Conservation (phyloP, 2,329 filamentous ascomycete genomes). For the Madurella mycetomatis region DNA sequence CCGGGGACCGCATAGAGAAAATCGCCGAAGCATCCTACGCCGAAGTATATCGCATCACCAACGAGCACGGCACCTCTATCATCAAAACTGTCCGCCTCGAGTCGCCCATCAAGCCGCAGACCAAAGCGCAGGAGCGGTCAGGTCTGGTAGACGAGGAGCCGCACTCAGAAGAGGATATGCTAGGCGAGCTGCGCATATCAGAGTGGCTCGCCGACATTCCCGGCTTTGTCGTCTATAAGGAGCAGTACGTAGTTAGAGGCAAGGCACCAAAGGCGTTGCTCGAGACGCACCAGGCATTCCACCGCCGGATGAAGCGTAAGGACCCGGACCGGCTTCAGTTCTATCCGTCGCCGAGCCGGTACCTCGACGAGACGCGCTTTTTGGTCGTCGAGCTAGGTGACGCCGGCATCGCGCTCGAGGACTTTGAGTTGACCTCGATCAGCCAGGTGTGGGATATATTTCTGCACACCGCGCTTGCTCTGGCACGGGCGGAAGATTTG, state of each 20-base stretch:
- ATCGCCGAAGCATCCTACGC: conserved; percentile 65
- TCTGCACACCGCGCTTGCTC: conserved; percentile 54
- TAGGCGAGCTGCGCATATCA: conserved; percentile 58
- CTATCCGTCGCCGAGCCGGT: conserved; percentile 58
- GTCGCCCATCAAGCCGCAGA: conserved; percentile 55
- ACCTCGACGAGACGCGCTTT: conserved; percentile 54
- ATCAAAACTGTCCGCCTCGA: conserved; percentile 60
- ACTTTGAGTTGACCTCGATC: conserved; percentile 46
- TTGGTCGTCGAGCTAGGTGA: conserved; percentile 61
- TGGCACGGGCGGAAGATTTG: conserved; percentile 55
- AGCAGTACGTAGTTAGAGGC: conserved; percentile 56
- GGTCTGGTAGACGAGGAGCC: conserved; percentile 57
- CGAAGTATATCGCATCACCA: conserved; percentile 60
- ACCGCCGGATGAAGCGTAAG: conserved; percentile 49
- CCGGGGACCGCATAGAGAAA: conserved; percentile 52
- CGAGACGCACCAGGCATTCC: conserved; percentile 57
- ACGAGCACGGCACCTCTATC: conserved; percentile 56
- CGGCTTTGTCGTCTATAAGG: conserved; percentile 63
- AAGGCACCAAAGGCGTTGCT: conserved; percentile 50
- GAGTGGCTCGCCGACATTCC: conserved; percentile 61
- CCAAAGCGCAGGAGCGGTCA: conserved; percentile 50
- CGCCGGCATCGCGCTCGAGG: conserved; percentile 56
- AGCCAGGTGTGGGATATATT: conserved; percentile 61
- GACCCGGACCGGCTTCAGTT: conserved; percentile 56
- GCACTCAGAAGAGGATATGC: conserved; percentile 49